These are phyloP conservation scores for Fagus crenata DNA, from an alignment of 306 rosid species.

Conservation along the genomic window DNA sequence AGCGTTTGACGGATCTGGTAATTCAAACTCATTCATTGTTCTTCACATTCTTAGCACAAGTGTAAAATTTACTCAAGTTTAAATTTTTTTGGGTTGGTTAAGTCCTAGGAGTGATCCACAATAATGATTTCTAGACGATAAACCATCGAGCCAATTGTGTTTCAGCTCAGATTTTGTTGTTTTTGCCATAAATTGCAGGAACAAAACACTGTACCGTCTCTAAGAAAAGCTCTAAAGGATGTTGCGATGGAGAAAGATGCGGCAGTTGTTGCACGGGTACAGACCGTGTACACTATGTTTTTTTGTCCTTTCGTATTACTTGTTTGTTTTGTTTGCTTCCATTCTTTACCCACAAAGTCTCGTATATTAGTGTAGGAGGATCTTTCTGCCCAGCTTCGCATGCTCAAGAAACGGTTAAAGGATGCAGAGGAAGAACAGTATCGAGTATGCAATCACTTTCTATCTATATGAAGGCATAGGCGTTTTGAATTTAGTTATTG, in stretches of 20 bases:
- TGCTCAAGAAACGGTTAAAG: constrained; percentile 74
- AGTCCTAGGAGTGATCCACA: neutral
- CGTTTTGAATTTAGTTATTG: constrained; percentile 6
- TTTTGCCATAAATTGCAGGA: constrained; percentile 49
- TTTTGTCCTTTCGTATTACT: neutral
- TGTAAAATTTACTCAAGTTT: neutral
- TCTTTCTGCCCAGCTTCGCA: constrained; percentile 81
- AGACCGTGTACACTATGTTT: constrained; percentile 7
- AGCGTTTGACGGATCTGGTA: constrained; percentile 71
- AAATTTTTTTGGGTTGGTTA: neutral
- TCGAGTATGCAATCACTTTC: constrained; percentile 59
- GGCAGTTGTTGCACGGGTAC: constrained; percentile 85
- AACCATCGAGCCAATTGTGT: neutral
- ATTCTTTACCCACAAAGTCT: constrained; percentile 15
- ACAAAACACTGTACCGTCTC: constrained; percentile 69
- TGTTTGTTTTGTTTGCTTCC: constrained; percentile 19
- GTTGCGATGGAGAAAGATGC: constrained; percentile 99
- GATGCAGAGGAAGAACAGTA: constrained; percentile 97
- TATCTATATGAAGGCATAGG: neutral
- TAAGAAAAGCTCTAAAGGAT: constrained; percentile 85
- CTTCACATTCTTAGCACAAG: constrained; percentile 6
- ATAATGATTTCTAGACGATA: neutral
- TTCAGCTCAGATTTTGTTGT: neutral
- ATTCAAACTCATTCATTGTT: constrained; percentile 17
- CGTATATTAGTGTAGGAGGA: constrained; percentile 67